Conservation (phyloP, 2,329 filamentous ascomycete species). For the Fusarium luffae region DNA sequence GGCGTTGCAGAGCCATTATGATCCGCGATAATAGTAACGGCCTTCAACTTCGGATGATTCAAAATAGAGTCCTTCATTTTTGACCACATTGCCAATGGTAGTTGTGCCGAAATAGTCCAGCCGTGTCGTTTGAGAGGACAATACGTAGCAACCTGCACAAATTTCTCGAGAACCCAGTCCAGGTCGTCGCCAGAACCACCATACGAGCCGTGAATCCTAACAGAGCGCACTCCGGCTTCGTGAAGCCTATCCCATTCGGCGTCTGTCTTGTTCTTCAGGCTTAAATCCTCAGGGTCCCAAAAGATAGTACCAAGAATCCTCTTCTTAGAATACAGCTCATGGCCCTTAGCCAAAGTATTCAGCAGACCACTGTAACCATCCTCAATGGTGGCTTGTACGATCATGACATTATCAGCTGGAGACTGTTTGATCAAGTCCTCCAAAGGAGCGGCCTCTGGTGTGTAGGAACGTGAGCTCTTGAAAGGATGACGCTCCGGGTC, state of each 20-base stretch:
- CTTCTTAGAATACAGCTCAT: background rate
- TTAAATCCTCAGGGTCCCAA: background rate
- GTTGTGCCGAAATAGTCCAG: slow-evolving; percentile 4
- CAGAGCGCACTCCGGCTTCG: background rate
- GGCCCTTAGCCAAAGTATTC: background rate
- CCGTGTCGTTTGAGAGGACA: background rate
- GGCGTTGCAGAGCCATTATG: slow-evolving; percentile 1
- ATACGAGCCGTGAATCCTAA: slow-evolving; percentile 6
- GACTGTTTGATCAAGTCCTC: background rate
- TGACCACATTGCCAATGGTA: slow-evolving; percentile 2
- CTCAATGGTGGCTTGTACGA: slow-evolving; percentile 14
- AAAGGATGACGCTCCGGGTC: background rate
- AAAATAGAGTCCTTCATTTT: background rate
- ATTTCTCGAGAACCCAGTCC: background rate
- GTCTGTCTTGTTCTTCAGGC: background rate
- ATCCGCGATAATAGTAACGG: background rate
- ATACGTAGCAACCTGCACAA: background rate
- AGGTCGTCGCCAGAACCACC: background rate
- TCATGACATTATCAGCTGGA: background rate
- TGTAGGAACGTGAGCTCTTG: slow-evolving; percentile 3
- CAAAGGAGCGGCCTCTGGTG: background rate
- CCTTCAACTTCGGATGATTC: background rate
- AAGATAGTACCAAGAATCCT: background rate
- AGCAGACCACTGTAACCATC: background rate
- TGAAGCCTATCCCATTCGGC: background rate